Base-by-base conservation (phyloP, 2,329 filamentous ascomycete genomes). In the Xylariaceae sp. region DNA sequence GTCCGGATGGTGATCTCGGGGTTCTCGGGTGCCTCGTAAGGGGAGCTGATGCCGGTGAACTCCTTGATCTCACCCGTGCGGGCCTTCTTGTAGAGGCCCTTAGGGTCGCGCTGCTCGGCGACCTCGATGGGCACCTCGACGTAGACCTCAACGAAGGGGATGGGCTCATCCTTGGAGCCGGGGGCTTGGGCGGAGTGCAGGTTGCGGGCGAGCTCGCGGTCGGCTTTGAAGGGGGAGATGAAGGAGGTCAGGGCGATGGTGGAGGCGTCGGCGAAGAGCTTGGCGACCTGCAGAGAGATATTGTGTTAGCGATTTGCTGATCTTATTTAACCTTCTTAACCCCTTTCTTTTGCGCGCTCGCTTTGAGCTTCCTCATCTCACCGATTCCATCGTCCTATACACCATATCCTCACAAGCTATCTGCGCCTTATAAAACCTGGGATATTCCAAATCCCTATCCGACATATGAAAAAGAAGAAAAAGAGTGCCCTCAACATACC, bases 41-140 rank as follows among this genome's bases (percentile, higher is more conserved):
- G 94, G 35, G 93, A 92, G 66, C 88, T 92, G 70, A 97, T 91
- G 58, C 94, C 94, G 1, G 94, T 99, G 74, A 99, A 99, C 68
- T 97, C 91, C 77, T 95, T 94, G 76, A 97, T 97, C 75, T 95
- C 86, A 50, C 94, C 94, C 55, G 89, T 88, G 50, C 93, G 82
- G 10, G 94, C 94, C 84, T 96, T 96, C 83, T 96, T 96, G 79
- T 99, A 99, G 62, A 97, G 78, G 4, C 93, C 94, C 85, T 99
- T 99, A 53, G 94, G 94, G 73, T 99, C 94, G 64, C 94, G 86
- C 83, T 93, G 82, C 84, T 97, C 93, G 44, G 94, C 93, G 50
- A 94, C 90, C 75, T 91, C 90, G 66, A 97, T 82, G 11, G 92
- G 89, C 10, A 97, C 86, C 75, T 99, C 92, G 64, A 99, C 88